A percentile compares a stretch with the other conserved stretches of the same genome.
Conservation (phyloP, 306 rosid genomes). For the Rosa lucieae region DNA sequence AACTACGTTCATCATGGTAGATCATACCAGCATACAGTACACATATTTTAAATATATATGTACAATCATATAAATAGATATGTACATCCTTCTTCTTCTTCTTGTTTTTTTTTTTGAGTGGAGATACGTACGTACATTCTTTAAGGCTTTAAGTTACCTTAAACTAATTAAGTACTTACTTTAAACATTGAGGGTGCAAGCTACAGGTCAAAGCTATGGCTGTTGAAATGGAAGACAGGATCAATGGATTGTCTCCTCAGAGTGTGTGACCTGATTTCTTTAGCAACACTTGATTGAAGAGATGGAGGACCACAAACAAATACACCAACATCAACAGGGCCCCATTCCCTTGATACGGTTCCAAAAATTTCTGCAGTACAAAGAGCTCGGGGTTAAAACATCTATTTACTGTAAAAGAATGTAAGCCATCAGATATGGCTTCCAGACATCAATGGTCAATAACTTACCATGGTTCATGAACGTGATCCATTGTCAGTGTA, state of each 20-base stretch:
- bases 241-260: slow-evolving; percentile 46
- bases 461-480: neutral
- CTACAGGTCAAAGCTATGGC: slow-evolving; percentile 90
- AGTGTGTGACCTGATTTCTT: slow-evolving; percentile 71
- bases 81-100: neutral
- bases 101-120: too few species aligned
- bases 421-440: neutral
- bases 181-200: neutral
- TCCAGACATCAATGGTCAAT: neutral
- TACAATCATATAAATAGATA: neutral
- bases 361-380: slow-evolving; percentile 63
- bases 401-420: neutral
- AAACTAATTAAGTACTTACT: neutral
- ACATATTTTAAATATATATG: neutral
- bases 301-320: slow-evolving; percentile 91
- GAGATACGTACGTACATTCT: neutral
- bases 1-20: neutral
- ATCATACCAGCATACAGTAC: neutral
- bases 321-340: slow-evolving; percentile 67
- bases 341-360: slow-evolving; percentile 58
- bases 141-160: neutral
- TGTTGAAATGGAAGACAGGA: slow-evolving; percentile 84
- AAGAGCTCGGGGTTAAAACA: neutral
- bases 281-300: slow-evolving; percentile 78
- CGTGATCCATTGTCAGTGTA: neutral